Percentiles rank a stretch among this genome's conserved stretches.
These are phyloP conservation scores for Eucalyptus erythrocorys DNA, from an alignment of 345 rosid species.

Conservation along the genomic window DNA sequence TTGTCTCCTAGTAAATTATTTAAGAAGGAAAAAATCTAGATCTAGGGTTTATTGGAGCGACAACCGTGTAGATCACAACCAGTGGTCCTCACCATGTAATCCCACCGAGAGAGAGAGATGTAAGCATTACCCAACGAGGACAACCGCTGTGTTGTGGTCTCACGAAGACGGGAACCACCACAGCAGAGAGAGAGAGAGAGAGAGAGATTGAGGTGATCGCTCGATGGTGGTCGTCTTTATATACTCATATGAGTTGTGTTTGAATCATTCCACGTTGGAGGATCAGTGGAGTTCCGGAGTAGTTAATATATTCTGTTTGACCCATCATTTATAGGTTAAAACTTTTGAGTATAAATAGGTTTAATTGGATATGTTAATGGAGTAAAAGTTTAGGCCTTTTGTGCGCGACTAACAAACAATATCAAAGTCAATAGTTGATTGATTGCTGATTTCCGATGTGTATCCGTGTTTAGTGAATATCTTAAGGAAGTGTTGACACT, in stretches of 20 bases:
- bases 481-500: too few relatives aligned
- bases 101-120: not conserved
- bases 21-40: not conserved
- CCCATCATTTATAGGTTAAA: not conserved
- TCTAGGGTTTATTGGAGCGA: not conserved
- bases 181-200: not conserved
- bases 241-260: not conserved
- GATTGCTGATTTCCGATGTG: accelerated
- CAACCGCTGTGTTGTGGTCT: not conserved
- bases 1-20: not conserved
- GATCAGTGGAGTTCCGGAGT: not conserved
- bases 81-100: not conserved
- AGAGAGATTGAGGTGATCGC: not conserved
- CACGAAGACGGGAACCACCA: not conserved
- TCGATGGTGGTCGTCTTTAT: not conserved
- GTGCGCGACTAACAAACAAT: accelerated
- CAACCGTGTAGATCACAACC: too few relatives aligned
- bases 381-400: not conserved
- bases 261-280: not conserved
- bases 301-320: not conserved
- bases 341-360: not conserved
- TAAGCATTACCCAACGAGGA: not conserved
- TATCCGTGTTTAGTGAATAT: not conserved
- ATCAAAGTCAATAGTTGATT: not conserved
- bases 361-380: not conserved